Evolutionary conservation across 2,329 filamentous ascomycete genomes (phyloP).

Genomic region (Drechslerella coelobrocha): DNA sequence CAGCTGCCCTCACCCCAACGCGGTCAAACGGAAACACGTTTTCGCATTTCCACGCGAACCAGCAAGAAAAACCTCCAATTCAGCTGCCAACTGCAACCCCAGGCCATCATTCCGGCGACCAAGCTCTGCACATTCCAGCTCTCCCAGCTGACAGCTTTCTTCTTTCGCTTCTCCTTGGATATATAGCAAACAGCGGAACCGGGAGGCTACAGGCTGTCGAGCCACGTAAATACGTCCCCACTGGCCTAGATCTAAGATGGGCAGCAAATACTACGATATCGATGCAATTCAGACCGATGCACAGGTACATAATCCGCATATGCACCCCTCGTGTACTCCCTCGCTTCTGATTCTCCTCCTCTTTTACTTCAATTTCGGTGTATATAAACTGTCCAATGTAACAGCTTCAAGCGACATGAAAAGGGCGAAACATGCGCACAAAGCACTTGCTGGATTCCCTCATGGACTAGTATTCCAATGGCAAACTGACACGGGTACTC

Average conservation of each 20-base stretch:
- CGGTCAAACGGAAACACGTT: not conserved
- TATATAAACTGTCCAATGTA: conserved; percentile 11
- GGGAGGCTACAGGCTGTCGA: not conserved
- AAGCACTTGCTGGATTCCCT: not conserved
- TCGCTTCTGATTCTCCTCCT: not conserved
- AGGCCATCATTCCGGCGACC: no score
- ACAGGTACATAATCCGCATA: conserved; percentile 64
- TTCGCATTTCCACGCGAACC: not conserved
- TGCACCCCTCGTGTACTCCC: conserved; percentile 23
- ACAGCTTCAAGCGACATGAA: not conserved
- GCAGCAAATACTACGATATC: conserved; percentile 80
- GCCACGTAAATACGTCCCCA: not conserved
- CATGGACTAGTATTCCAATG: conserved; percentile 47
- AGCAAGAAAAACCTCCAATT: not conserved
- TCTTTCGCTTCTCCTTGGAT: not conserved
- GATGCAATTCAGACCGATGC: conserved; percentile 84
- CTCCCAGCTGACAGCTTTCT: not conserved
- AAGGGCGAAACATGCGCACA: not conserved
- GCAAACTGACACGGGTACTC: conserved; percentile 41
- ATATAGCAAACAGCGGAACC: not conserved
- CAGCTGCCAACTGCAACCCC: not conserved
- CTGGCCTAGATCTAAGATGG: conserved; percentile 38
- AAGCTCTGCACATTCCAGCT: not conserved
- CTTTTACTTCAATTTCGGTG: no score
- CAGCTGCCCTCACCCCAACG: no score